phyloP scores from a whole-genome alignment of 257 asterid genomes.

The Solanum megistacrolobum region DNA sequence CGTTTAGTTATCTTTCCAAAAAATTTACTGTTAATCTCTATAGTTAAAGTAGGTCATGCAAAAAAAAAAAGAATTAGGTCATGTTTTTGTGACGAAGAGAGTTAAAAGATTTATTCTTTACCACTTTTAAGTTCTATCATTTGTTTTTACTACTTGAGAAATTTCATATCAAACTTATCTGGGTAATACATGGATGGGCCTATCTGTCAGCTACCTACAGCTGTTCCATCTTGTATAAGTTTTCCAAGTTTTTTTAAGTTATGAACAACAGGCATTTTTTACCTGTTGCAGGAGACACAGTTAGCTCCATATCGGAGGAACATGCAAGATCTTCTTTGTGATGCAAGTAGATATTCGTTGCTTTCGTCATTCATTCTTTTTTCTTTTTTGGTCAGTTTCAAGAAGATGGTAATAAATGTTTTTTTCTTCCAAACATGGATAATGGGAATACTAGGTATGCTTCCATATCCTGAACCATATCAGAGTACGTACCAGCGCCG shows the following conservation, averaged over 20 bases:
- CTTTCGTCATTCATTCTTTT: not conserved
- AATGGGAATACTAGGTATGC: conserved; percentile 58
- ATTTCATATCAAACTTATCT: not conserved
- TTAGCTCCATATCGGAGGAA: conserved; percentile 72
- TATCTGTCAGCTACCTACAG: not conserved
- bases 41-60: not conserved
- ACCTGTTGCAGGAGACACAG: conserved; percentile 84
- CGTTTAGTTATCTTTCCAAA: not conserved
- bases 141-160: not conserved
- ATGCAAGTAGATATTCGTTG: conserved; percentile 62
- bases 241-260: conserved; percentile 7
- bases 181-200: not conserved
- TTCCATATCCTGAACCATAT: conserved; percentile 97
- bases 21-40: not conserved
- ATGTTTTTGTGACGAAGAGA: not conserved
- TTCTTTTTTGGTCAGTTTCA: conserved; percentile 2
- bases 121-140: not conserved
- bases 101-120: not conserved
- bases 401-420: not conserved
- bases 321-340: conserved; percentile 81
- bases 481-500: conserved; percentile 84
- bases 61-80: not conserved
- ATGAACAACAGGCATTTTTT: conserved; percentile 3
- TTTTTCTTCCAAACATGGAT: not conserved
- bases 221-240: not conserved